Conservation (phyloP, 495 filamentous ascomycete species). For the Xylaria cubensis region DNA sequence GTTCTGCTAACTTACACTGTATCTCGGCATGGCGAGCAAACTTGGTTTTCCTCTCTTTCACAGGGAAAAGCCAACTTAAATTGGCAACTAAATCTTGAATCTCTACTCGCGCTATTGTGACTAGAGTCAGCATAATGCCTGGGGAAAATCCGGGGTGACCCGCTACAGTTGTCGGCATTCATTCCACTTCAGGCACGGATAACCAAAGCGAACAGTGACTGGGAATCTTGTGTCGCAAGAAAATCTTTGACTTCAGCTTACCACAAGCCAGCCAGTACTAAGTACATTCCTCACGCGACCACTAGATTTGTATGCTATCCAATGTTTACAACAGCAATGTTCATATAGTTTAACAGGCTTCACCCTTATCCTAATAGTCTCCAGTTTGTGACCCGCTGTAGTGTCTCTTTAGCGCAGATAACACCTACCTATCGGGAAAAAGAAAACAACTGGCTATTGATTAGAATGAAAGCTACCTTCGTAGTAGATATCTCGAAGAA, state of each 20-base stretch:
- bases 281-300: background rate
- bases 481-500: background rate
- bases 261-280: background rate
- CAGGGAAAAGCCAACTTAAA: background rate
- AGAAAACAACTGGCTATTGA: background rate
- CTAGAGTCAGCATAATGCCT: background rate
- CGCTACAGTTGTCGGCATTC: background rate
- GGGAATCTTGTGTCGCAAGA: background rate
- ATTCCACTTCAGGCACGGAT: background rate
- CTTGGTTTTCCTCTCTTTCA: background rate
- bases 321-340: background rate
- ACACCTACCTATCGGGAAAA: background rate
- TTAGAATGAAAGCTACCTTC: background rate
- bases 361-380: background rate
- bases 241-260: background rate
- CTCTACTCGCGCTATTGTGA: background rate
- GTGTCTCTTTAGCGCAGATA: background rate
- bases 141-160: slow-evolving; percentile 20
- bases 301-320: background rate
- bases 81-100: background rate
- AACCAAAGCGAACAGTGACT: background rate
- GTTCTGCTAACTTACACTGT: background rate
- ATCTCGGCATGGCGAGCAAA: background rate
- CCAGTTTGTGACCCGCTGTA: background rate
- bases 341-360: background rate